Conservation (phyloP, 805 yeast genomes). For the Kluyveromyces siamensis region DNA sequence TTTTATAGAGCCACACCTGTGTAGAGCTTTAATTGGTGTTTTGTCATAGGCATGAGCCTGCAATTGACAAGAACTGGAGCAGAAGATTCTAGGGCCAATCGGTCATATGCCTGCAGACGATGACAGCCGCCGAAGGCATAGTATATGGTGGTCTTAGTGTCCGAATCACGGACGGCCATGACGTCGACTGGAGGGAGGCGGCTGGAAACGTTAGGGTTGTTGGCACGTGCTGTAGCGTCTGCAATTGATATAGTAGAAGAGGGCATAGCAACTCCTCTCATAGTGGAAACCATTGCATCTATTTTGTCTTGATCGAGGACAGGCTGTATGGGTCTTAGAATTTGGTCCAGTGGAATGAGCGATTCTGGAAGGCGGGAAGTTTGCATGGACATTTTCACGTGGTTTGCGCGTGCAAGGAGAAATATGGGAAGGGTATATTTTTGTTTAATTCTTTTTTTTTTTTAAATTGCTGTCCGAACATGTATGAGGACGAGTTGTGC, state of each 20-base stretch:
- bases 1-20: conserved; percentile 36
- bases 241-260: conserved; percentile 48
- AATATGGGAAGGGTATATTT: too few species aligned
- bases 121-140: conserved; percentile 92
- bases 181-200: conserved; percentile 75
- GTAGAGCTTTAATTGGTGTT: conserved; percentile 55
- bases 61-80: conserved; percentile 47
- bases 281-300: conserved; percentile 67
- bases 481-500: too few species aligned
- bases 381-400: conserved; percentile 54
- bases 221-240: conserved; percentile 22
- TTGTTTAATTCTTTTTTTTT: too few species aligned
- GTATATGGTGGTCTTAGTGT: conserved; percentile 47
- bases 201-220: not conserved
- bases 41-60: conserved; percentile 67
- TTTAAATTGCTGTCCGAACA: too few species aligned
- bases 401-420: not conserved
- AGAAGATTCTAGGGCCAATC: conserved; percentile 31
- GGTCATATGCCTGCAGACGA: conserved; percentile 78
- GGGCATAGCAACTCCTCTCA: conserved; percentile 54
- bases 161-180: conserved; percentile 46
- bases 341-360: conserved; percentile 56
- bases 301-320: conserved; percentile 68
- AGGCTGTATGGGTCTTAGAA: conserved; percentile 78
- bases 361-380: conserved; percentile 29